Evolutionary conservation across 768 basidiomycete species (phyloP).

Genomic region (Crassisporium funariophilum): DNA sequence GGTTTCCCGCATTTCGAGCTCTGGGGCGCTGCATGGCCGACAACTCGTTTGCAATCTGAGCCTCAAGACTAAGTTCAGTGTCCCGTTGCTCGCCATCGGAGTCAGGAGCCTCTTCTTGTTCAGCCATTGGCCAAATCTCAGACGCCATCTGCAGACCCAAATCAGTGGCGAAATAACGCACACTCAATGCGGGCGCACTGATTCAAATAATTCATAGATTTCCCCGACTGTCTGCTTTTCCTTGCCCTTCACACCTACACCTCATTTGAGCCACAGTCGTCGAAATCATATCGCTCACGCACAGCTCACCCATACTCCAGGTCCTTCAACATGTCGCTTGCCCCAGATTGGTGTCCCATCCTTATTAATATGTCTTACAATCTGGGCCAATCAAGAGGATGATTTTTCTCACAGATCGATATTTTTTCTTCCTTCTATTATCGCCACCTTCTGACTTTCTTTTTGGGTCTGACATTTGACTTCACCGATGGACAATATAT

Average conservation of each 20-base stretch:
- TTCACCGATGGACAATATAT: conserved; percentile 1
- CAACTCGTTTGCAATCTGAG: conserved; percentile 71
- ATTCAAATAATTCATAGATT: conserved; percentile 76
- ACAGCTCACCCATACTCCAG: conserved; percentile 86
- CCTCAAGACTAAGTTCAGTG: conserved; percentile 59
- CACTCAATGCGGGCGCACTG: conserved; percentile 43
- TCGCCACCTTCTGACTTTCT: conserved; percentile 28
- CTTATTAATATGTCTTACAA: conserved; percentile 32
- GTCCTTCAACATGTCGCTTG: conserved; percentile 71
- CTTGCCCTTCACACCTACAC: conserved; percentile 70
- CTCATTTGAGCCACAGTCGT: conserved; percentile 2
- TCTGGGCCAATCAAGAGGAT: neutral
- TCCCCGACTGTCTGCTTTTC: conserved; percentile 80
- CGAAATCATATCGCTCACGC: no score
- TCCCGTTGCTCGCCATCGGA: conserved; percentile 36
- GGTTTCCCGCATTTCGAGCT: conserved; percentile 43
- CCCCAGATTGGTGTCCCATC: conserved; percentile 71
- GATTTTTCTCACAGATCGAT: conserved; percentile 45
- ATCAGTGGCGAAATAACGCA: conserved; percentile 1
- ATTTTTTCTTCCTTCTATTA: conserved; percentile 47
- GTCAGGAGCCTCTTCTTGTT: conserved; percentile 21
- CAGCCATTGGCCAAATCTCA: conserved; percentile 66
- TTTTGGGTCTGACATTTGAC: conserved; percentile 29
- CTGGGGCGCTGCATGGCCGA: conserved; percentile 69
- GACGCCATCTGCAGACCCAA: conserved; percentile 55